Evolutionary conservation across 805 yeast species (phyloP).

Genomic region (Sugiyamaella marilandica): DNA sequence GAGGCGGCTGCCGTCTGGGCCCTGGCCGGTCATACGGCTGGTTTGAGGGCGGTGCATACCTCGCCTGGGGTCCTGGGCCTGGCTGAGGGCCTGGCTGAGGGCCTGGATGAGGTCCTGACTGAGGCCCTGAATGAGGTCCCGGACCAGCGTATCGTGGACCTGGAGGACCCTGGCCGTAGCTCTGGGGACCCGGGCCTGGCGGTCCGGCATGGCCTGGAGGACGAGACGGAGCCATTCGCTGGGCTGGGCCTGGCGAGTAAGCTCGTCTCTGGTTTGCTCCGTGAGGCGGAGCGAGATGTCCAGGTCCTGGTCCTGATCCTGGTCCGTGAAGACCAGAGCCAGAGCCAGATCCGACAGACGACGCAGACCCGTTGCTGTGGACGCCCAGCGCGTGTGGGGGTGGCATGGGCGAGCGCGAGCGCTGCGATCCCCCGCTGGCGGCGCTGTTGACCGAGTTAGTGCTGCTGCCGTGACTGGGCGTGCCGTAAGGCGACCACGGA

Average conservation of each 20-base stretch:
- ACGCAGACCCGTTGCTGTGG: conserved; percentile 3
- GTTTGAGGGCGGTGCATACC: not conserved
- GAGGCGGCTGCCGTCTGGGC: not conserved
- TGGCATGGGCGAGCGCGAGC: conserved; percentile 1
- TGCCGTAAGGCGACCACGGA: conserved; percentile 4
- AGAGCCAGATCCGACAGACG: not conserved
- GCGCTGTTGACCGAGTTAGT: not conserved
- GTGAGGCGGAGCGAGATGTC: not conserved
- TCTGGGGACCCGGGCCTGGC: not conserved
- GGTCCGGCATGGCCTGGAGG: conserved; percentile 12
- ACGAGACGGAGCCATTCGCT: conserved; percentile 7
- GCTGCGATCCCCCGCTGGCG: not conserved
- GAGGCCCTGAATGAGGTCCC: not conserved
- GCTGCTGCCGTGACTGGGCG: conserved; percentile 3
- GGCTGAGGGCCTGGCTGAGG: not conserved
- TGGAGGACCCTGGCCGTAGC: not conserved
- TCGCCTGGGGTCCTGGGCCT: not conserved
- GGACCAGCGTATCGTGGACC: not conserved
- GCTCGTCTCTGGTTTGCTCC: not conserved
- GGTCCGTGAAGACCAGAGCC: too few relatives aligned
- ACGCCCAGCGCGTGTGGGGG: conserved; percentile 3
- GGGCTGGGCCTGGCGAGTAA: conserved; percentile 4
- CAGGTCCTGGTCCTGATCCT: not conserved
- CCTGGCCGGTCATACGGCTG: not conserved
- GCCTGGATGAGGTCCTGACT: not conserved